Base-by-base conservation (phyloP, 2,329 filamentous ascomycete genomes). In the Cercospora janseana region DNA sequence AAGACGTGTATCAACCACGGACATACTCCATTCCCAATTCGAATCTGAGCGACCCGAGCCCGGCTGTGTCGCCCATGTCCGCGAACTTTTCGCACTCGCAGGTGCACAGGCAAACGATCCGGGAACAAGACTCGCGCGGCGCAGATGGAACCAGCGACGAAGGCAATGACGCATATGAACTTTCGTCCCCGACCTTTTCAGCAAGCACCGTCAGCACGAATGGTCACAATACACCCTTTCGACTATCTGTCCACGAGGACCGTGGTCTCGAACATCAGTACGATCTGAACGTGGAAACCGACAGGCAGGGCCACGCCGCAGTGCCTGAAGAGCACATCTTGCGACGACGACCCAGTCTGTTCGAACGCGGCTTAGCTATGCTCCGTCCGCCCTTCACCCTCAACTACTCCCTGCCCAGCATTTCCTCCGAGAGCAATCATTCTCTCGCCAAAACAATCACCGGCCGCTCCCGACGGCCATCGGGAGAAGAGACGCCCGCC, bases 131-230 rank as follows among this genome's bases (percentile, higher is more conserved):
- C 10, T 15, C 49, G 29, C 12, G 23, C 38, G 32, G 56, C 24
- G 41, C 50, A n/a, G 32, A 50, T 18, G 27, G 49, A 6, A 48
- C 49, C 4, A 46, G 51, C 5, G 38, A 42, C 15, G 48, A 52
- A 21, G 42, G 57, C 13, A 24, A 52, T 23, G 51, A 13, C 9
- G 34, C 35, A 40, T 54, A 59, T 43, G 60, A 60, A 37, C 50
- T 65, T 20, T 47, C 49, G 16, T 69, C 66, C 3, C 66, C 66
- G 6, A 65, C 63, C 9, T 66, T 68, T 52, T 63, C 60, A 24
- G 63, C 60, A 31, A 60, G 59, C 26, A 68, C 66, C 12, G 43
- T 66, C 18, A 65, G 62, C 53, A 63, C 63, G 9, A 57, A 49
- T 20, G 62, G 56, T 42, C 32, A 63, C 38, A 57, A 55, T 38